Evolutionary conservation across 2,329 filamentous ascomycete species (phyloP), one percentile per base, ranked within the genome.

Genomic region (Arthrobotrys megalospora): DNA sequence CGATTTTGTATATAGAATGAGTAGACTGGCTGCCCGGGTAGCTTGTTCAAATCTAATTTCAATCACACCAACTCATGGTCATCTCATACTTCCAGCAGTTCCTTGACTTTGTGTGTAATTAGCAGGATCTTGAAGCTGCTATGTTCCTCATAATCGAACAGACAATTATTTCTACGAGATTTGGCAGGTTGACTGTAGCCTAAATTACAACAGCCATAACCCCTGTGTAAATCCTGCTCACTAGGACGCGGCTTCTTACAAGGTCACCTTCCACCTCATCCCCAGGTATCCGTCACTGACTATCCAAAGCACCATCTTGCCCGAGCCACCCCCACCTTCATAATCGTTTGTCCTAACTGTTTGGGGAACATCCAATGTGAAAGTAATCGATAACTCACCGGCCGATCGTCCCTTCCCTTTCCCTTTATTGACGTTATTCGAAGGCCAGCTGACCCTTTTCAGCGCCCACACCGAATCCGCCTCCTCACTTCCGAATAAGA

Each of bases 231-330:
- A 69, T 69, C 50, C 50, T 19, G 36, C 38, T 48, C 45, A 32
- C 28, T 10, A 52, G 19, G 41, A 62, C 7, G 45, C 43, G 41
- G 28, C 12, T 19, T 36, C 38, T 78, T 66, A 78, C 34, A 78
- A 48, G n/a, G 50, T 84, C 4, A 90, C 80, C 36, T 81, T 84
- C 90, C 90, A 91, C 81, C 87, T 86, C 87, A 98, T 89, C 0
- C 92, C 93, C 38, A 93, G 86, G 84, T 98, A 98, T 14, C 90
- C 90, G 86, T 98, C 96, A 84, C 95, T 98, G 16, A 96, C 86
- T 1, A 97, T 90, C 79, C 88, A 83, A 2, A 97, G 88, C 82
- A 93, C 91, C 8, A 97, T 84, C 83, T 88, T 91, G 81, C 90
- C 89, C 12, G 85, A 87, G 80, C 86, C 85, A 58, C 76, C 80